Evolutionary conservation across 2,329 filamentous ascomycete species (phyloP).

Genomic region (Cadophora gregata): DNA sequence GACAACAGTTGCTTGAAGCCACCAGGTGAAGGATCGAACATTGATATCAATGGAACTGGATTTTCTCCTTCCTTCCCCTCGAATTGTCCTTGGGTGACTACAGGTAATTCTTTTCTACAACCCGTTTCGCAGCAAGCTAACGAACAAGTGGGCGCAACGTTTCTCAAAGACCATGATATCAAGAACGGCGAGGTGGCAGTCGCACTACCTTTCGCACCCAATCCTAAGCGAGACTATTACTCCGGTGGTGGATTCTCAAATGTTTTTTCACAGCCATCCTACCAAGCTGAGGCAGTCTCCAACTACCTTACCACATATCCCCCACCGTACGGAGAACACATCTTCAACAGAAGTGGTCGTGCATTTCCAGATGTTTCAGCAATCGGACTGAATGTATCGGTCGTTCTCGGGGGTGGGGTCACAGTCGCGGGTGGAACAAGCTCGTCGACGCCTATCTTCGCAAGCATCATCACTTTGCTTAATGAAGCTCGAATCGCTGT

Average conservation of each 20-base stretch:
- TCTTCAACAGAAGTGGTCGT: conserved; percentile 52
- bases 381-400: conserved; percentile 49
- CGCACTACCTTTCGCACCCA: no score
- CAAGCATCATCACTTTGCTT: conserved; percentile 50
- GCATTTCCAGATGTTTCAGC: conserved; percentile 56
- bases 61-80: conserved; percentile 63
- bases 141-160: no score
- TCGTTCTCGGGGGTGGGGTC: conserved; percentile 50
- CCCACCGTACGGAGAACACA: conserved; percentile 34
- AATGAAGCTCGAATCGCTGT: conserved; percentile 47
- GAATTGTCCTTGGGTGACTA: no score
- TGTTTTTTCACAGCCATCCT: conserved; percentile 54
- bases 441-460: conserved; percentile 50
- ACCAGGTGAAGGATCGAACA: conserved; percentile 45
- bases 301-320: conserved; percentile 36
- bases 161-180: conserved; percentile 69
- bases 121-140: no score
- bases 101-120: no score
- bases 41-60: conserved; percentile 32
- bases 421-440: conserved; percentile 57
- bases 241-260: conserved; percentile 75
- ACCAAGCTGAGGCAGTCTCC: conserved; percentile 48
- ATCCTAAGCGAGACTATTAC: no score
- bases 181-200: no score
- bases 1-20: no score